Base-by-base conservation (phyloP, 78 protist genomes). In the Tieghemostelium lacteum region DNA sequence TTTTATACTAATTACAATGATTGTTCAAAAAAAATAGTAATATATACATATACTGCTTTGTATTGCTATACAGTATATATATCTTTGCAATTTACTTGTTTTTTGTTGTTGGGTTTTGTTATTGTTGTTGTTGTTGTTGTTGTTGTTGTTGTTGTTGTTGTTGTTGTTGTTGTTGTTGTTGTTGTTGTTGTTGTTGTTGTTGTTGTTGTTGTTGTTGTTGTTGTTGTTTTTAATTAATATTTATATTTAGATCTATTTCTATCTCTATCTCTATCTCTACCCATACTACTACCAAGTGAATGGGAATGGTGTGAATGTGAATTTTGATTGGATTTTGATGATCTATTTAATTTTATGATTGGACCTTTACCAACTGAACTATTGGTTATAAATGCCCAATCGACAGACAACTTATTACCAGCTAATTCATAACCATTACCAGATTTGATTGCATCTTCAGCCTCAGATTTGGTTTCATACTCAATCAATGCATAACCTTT, bases 401-500 rank as follows among this genome's bases (percentile, higher is more conserved):
- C 93, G 10, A 95, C 97, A 36, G 73, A 4, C 34, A 95, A 61
- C 34, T 87, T 60, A 6, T 66, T 12, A 62, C 97, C 97, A 1
- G 86, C 89, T 37, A 87, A 50, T 17, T 85, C 83, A 0, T 67
- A 0, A 20, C 73, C 73, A 0, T 19, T 24, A 20, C 76, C 63
- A 39, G 65, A 49, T n/a, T 64, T 65, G 63, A 95, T 75, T 22
- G 97, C 97, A 37, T 55, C 83, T 33, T 80, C 86, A 29, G 96
- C 97, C 34, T 95, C 95, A 0, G 57, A 36, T 54, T 72, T 10
- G 14, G 55, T 73, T 60, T 83, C 93, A 57, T 95, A 95, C 54
- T 95, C 97, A n/a, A 95, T 80, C 54, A 95, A 87, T 57, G 96
- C 95, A 62, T 95, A 95, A 6, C 95, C 97, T 88, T 95, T 72